A percentile compares a stretch with the other conserved stretches of the same genome.
phyloP scores from a whole-genome alignment of 257 asterid genomes.

The Gentiana dahurica region DNA sequence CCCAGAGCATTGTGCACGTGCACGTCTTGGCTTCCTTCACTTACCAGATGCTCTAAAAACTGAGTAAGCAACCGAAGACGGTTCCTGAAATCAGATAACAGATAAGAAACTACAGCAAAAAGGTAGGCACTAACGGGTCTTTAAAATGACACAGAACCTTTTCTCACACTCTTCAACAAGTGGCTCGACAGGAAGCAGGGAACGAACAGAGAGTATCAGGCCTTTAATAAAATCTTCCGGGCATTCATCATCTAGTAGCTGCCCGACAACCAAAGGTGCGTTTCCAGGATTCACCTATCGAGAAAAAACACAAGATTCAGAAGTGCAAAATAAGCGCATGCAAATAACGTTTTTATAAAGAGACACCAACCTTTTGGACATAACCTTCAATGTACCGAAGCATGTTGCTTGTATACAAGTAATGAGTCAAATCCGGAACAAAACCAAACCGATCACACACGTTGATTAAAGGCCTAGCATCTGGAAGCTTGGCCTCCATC shows the following conservation, averaged over 20 bases:
- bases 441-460: conserved; percentile 98
- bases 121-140: background rate
- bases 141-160: conserved; percentile 44
- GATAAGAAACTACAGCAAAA: conserved; percentile 10
- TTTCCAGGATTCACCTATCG: conserved; percentile 97
- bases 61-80: conserved; percentile 98
- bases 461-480: conserved; percentile 94
- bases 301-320: conserved; percentile 15
- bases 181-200: conserved; percentile 97
- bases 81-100: conserved; percentile 42
- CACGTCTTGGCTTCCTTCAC: conserved; percentile 99
- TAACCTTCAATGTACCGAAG: conserved; percentile 98
- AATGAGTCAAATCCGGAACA: conserved; percentile 98
- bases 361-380: conserved; percentile 76
- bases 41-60: conserved; percentile 98
- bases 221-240: conserved; percentile 99
- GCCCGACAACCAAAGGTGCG: conserved; percentile 98
- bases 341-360: background rate
- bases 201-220: conserved; percentile 90
- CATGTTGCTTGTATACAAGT: conserved; percentile 87
- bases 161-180: conserved; percentile 98
- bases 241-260: conserved; percentile 94
- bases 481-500: conserved; percentile 99
- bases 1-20: conserved; percentile 99
- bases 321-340: conserved; percentile 1